Evolutionary conservation across 1,284 basidiomycete species (phyloP).

Genomic region (Mycena sp.): DNA sequence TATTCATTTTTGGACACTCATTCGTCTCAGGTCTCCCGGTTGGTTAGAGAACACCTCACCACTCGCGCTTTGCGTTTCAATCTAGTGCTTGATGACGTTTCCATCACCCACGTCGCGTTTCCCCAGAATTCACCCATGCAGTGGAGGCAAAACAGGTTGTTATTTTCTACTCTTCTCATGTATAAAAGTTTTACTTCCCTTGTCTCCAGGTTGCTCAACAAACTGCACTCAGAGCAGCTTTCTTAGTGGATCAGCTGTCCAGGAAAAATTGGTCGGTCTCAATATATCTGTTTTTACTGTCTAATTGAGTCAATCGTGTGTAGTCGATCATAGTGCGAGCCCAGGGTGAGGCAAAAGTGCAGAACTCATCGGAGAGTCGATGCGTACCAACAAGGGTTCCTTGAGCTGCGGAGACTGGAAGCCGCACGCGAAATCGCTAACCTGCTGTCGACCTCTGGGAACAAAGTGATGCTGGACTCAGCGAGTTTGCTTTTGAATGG

Average conservation of each 20-base stretch:
- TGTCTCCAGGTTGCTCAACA: conserved; percentile 91
- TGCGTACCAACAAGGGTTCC: conserved; percentile 96
- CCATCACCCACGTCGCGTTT: conserved; percentile 99
- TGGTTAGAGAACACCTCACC: conserved; percentile 94
- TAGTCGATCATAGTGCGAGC: conserved; percentile 98
- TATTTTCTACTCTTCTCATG: neutral
- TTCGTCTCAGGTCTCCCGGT: conserved; percentile 75
- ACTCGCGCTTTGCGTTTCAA: conserved; percentile 91
- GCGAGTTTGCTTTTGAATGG: conserved; percentile 93
- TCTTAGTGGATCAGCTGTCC: conserved; percentile 99
- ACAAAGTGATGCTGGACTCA: conserved; percentile 96
- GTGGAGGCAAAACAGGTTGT: conserved; percentile 97
- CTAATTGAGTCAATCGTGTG: neutral
- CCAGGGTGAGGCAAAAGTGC: conserved; percentile 96
- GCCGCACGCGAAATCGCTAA: conserved; percentile 96
- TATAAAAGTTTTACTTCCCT: neutral
- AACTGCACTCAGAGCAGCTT: conserved; percentile 97
- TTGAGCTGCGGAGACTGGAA: conserved; percentile 93
- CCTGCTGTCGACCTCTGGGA: conserved; percentile 82
- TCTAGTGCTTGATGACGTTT: conserved; percentile 97
- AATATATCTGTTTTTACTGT: conserved; percentile 26
- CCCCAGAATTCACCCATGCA: conserved; percentile 98
- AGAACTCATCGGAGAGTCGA: conserved; percentile 95
- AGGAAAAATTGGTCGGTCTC: conserved; percentile 91
- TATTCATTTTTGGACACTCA: conserved; percentile 12